Conservation (phyloP, 148 eudicot genomes). For the Simmondsia chinensis region DNA sequence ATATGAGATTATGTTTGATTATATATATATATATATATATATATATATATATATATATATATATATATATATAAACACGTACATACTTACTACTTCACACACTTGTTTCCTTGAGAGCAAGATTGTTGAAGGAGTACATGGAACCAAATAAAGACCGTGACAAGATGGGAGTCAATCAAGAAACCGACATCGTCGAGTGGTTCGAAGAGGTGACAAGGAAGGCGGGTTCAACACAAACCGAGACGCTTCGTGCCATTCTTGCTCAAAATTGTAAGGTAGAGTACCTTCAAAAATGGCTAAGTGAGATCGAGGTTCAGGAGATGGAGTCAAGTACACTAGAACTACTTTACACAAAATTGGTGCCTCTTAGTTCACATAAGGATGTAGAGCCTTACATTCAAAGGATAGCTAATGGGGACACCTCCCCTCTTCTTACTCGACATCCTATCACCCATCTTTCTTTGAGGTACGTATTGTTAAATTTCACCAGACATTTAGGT, state of each 20-base stretch:
- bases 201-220: conserved; percentile 41
- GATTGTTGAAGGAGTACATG: no score
- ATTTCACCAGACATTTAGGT: no score
- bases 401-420: conserved; percentile 57
- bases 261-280: conserved; percentile 40
- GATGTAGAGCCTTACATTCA: conserved; percentile 70
- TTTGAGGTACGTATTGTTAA: conserved; percentile 64
- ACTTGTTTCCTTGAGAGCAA: no score
- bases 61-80: no score
- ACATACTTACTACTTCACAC: no score
- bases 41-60: no score
- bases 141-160: no score
- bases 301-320: conserved; percentile 10
- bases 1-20: no score
- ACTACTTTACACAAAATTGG: conserved; percentile 34
- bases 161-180: no score
- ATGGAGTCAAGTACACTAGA: conserved; percentile 31
- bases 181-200: conserved; percentile 32
- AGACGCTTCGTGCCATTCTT: conserved; percentile 40
- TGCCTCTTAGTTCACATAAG: conserved; percentile 55
- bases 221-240: conserved; percentile 32
- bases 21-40: no score
- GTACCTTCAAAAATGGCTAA: conserved; percentile 46
- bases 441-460: conserved; percentile 59
- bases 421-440: conserved; percentile 46